Percentiles rank a stretch among this genome's conserved stretches.
Conservation (phyloP, 345 rosid genomes). For the Brassica juncea region DNA sequence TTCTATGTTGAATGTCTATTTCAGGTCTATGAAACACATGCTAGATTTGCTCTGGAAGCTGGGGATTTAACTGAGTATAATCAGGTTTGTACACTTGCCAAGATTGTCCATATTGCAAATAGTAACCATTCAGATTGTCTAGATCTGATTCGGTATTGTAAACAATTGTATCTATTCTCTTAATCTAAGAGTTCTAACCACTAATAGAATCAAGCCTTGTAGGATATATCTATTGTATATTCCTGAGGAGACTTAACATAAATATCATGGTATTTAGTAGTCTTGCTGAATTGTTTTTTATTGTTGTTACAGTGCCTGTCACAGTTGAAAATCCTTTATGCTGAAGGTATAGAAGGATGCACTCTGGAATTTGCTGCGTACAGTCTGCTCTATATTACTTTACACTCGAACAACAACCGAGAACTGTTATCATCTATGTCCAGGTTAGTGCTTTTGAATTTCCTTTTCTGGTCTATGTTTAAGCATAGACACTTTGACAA, state of each 20-base stretch:
- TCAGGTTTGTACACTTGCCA: conserved; percentile 63
- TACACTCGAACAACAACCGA: conserved; percentile 85
- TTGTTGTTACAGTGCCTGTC: conserved; percentile 78
- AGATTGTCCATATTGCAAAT: conserved; percentile 8
- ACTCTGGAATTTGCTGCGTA: conserved; percentile 93
- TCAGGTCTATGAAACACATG: conserved; percentile 99
- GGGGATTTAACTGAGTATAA: conserved; percentile 94
- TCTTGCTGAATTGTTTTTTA: conserved; percentile 23
- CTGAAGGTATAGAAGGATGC: conserved; percentile 93
- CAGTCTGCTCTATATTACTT: conserved; percentile 74
- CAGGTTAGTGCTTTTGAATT: conserved; percentile 54
- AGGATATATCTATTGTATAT: conserved; percentile 14
- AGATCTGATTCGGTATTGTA: not conserved
- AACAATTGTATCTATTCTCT: not conserved
- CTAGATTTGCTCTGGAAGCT: conserved; percentile 88
- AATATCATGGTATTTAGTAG: not conserved
- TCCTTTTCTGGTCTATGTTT: conserved; percentile 12
- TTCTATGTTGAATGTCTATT: conserved; percentile 29
- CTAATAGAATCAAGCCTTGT: conserved; percentile 17
- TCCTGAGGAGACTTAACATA: conserved; percentile 1
- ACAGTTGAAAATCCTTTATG: conserved; percentile 87
- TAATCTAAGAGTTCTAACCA: conserved; percentile 3
- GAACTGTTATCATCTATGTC: conserved; percentile 89
- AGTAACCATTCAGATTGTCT: conserved; percentile 9
- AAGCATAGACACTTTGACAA: not conserved